Evolutionary conservation across 495 filamentous ascomycete genomes (phyloP).

Genomic region (Daldinia grandis): DNA sequence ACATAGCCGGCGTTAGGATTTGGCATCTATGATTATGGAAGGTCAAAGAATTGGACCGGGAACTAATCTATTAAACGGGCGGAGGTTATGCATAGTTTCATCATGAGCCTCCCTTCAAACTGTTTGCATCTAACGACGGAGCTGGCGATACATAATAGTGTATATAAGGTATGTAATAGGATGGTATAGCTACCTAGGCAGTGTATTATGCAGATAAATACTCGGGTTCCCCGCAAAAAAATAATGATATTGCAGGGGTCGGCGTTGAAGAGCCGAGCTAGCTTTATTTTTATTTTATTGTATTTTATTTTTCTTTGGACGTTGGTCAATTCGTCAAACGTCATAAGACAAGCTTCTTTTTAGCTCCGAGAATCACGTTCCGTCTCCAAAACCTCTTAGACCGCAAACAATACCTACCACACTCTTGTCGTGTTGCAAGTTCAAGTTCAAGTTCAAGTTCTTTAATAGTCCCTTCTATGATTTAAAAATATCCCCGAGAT

Average conservation of each 20-base stretch:
- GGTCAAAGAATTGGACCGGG: background rate
- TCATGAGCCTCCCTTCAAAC: background rate
- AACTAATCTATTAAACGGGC: background rate
- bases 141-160: conserved; percentile 10
- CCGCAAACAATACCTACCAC: background rate
- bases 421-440: background rate
- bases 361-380: conserved; percentile 15
- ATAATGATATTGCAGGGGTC: conserved; percentile 10
- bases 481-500: background rate
- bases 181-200: no score
- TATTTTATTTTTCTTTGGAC: conserved; percentile 7
- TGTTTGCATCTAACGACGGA: background rate
- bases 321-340: conserved; percentile 28
- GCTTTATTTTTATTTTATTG: conserved; percentile 10
- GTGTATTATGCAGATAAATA: conserved; percentile 21
- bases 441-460: no score
- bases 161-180: no score
- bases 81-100: background rate
- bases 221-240: conserved; percentile 26
- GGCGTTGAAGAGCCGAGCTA: conserved; percentile 12
- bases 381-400: conserved; percentile 11
- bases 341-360: conserved; percentile 33
- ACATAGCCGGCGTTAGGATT: background rate
- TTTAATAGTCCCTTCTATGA: background rate
- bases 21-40: background rate